Evolutionary conservation across 768 basidiomycete genomes (phyloP), one percentile per base, ranked within the genome.

Genomic region (Cystobasidiopsis lactophilus): DNA sequence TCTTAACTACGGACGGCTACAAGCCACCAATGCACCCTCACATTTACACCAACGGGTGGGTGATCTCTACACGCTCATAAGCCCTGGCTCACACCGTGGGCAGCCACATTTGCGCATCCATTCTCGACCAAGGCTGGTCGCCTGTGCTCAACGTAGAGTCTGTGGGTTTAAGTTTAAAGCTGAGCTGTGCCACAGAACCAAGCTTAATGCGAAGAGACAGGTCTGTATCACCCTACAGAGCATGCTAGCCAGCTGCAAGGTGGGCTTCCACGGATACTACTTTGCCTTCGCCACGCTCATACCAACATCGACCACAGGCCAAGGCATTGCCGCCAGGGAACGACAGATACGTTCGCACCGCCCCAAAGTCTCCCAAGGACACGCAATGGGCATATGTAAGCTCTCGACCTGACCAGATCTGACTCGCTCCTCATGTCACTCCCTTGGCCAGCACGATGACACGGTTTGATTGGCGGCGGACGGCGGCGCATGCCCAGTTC

Each of bases 91-190:
- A n/a, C n/a, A n/a, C n/a, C n/a, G n/a, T n/a, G n/a, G n/a, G n/a
- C n/a, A n/a, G n/a, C n/a, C 59, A 86, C 80, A 86, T 88, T 59
- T 88, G 85, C 62, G 83, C 82, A 9, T 85, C 82, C 14, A 85
- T 89, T 52, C 75, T 89, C 7, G 85, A 83, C 26, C 80, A 74
- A 59, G 85, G 85, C 58, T 86, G 84, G 84, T 83, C 81, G 10
- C 85, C 83, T 0, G 82, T 85, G n/a, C 67, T 85, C 57, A 83
- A 79, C 44, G 58, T 56, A 11, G 27, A 49, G 19, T 54, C 31
- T 45, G 23, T 57, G 2, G 38, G 54, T 26, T n/a, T n/a, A n/a
- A n/a, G n/a, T n/a, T n/a, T n/a, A n/a, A n/a, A n/a, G n/a, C n/a
- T n/a, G n/a, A n/a, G n/a, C n/a, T n/a, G n/a, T n/a, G n/a, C n/a